Conservation (phyloP, 768 basidiomycete species). For the Clathrus columnatus region DNA sequence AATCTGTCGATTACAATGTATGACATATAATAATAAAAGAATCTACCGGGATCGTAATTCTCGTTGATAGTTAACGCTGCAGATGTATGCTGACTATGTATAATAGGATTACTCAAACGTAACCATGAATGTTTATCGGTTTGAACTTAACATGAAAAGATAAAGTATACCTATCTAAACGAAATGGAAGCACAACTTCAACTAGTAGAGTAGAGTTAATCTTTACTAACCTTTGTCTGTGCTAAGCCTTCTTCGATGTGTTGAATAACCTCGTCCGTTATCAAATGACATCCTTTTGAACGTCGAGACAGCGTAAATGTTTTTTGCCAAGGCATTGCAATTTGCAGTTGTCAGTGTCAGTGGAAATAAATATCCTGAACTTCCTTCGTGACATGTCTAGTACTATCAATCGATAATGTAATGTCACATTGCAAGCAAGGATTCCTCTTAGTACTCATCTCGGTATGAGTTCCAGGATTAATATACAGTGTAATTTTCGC, state of each 20-base stretch:
- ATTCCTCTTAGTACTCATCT: too few relatives aligned
- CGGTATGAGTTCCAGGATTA: too few relatives aligned
- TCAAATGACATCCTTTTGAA: conserved; percentile 67
- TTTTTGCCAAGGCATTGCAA: conserved; percentile 81
- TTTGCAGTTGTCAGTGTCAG: not conserved
- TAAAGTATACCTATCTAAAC: conserved; percentile 75
- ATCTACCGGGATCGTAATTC: conserved; percentile 70
- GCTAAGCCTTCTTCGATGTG: conserved; percentile 64
- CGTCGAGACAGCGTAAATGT: conserved; percentile 55
- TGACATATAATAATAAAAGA: conserved; percentile 25
- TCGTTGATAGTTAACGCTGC: conserved; percentile 81
- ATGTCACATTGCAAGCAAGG: too few relatives aligned
- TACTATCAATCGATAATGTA: too few relatives aligned
- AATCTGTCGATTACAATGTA: not conserved
- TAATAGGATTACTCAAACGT: conserved; percentile 7
- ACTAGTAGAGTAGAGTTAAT: not conserved
- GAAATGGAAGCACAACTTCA: not conserved
- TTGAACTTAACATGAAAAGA: conserved; percentile 65
- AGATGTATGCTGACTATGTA: conserved; percentile 63
- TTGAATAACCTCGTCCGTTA: conserved; percentile 65
- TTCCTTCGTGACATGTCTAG: too few relatives aligned
- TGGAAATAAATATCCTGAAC: too few relatives aligned
- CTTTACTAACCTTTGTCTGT: conserved; percentile 45
- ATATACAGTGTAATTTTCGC: too few relatives aligned
- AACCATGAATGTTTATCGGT: not conserved